These are phyloP conservation scores for Peniophora sp. DNA, from an alignment of 1,284 basidiomycete genomes.

Conservation along the genomic window DNA sequence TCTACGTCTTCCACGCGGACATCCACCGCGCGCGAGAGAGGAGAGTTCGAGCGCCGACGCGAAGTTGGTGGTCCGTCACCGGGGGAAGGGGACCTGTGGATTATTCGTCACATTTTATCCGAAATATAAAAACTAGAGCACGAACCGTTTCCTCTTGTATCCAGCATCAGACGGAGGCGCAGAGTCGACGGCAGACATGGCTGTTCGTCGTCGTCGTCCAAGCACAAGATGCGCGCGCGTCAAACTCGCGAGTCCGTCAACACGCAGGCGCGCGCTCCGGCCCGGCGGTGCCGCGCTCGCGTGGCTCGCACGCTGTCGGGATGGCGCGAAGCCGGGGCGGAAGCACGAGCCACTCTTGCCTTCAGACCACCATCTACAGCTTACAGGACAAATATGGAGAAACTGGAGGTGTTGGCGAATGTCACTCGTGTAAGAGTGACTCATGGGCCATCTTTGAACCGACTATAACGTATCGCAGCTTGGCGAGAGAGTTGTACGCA, in stretches of 20 bases:
- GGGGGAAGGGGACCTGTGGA: constrained; percentile 47
- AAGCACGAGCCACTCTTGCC: background rate
- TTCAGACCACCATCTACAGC: background rate
- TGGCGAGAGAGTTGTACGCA: constrained; percentile 52
- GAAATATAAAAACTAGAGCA: background rate
- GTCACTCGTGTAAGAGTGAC: constrained; percentile 7
- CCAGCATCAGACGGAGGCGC: constrained; percentile 26
- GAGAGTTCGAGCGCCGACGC: constrained; percentile 59
- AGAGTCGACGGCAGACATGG: constrained; percentile 39
- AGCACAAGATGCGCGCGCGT: background rate
- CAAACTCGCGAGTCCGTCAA: background rate
- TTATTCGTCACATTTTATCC: background rate
- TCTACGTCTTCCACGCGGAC: constrained; percentile 68
- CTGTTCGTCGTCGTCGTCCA: constrained; percentile 5
- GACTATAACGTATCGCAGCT: constrained; percentile 34
- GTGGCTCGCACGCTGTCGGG: background rate
- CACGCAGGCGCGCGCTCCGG: background rate
- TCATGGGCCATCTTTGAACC: too few relatives aligned
- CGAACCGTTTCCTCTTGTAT: constrained; percentile 53
- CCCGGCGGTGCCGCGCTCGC: background rate
- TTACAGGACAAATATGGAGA: constrained; percentile 5
- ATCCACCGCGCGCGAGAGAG: constrained; percentile 33
- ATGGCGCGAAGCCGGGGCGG: background rate
- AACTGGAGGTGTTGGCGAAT: constrained; percentile 4
- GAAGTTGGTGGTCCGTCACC: constrained; percentile 51